Conservation (phyloP, 2,329 filamentous ascomycete genomes). For the Rhexocercosporidium sp. region DNA sequence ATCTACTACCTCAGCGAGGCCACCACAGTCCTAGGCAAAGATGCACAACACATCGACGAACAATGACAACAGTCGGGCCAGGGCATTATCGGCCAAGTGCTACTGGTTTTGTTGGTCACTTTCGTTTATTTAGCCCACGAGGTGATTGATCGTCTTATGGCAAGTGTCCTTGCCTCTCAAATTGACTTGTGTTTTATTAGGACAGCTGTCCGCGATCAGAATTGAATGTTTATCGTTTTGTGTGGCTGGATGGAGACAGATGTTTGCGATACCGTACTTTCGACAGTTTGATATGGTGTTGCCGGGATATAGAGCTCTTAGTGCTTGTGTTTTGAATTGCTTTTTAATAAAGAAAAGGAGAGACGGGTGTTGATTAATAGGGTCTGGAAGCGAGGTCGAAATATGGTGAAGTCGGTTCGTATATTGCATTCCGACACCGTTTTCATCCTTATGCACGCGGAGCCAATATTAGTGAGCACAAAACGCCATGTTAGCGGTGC, state of each 20-base stretch:
- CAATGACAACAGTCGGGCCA: slow-evolving; percentile 29
- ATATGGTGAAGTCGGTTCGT: slow-evolving; percentile 26
- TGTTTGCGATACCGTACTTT: slow-evolving; percentile 28
- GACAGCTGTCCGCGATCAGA: slow-evolving; percentile 27
- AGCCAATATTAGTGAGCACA: slow-evolving; percentile 25
- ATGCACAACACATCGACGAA: slow-evolving; percentile 38
- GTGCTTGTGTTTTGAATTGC: slow-evolving; percentile 17
- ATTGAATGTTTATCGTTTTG: slow-evolving; percentile 23
- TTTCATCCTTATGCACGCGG: slow-evolving; percentile 22
- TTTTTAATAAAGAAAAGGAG: slow-evolving; percentile 27
- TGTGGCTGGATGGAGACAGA: slow-evolving; percentile 23
- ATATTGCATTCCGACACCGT: slow-evolving; percentile 20
- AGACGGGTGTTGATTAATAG: slow-evolving; percentile 26
- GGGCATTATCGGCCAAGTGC: slow-evolving; percentile 20
- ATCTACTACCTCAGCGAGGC: slow-evolving; percentile 24
- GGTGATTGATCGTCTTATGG: slow-evolving; percentile 23
- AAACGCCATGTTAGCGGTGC: slow-evolving; percentile 4
- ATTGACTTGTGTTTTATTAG: slow-evolving; percentile 14
- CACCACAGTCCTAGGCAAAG: slow-evolving; percentile 35
- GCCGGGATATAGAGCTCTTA: slow-evolving; percentile 25
- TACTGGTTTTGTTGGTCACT: slow-evolving; percentile 6
- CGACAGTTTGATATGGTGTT: slow-evolving; percentile 25
- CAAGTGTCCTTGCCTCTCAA: slow-evolving; percentile 21
- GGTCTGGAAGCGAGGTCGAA: slow-evolving; percentile 21
- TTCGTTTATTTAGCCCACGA: slow-evolving; percentile 18